Evolutionary conservation across 1,284 basidiomycete species (phyloP).

Genomic region (Macrocystidia cucumis): DNA sequence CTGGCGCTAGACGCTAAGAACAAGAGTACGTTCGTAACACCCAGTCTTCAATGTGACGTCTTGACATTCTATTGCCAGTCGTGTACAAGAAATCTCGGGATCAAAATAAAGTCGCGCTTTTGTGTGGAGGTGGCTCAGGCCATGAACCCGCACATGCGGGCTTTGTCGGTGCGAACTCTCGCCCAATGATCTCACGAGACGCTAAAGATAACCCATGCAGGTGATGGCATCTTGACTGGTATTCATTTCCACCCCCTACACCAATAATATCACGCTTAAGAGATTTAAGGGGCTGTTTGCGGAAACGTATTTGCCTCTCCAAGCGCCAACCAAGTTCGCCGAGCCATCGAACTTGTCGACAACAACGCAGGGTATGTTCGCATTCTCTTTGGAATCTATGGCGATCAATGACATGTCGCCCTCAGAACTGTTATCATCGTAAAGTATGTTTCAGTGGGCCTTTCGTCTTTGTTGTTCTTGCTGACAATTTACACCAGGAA

Average conservation of each 20-base stretch:
- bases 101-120: conserved; percentile 66
- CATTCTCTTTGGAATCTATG: conserved; percentile 2
- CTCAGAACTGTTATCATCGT: conserved; percentile 75
- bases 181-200: conserved; percentile 6
- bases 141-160: conserved; percentile 87
- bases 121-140: conserved; percentile 88
- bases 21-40: conserved; percentile 38
- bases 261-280: conserved; percentile 6
- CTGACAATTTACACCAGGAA: conserved; percentile 37
- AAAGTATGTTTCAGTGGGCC: conserved; percentile 42
- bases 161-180: conserved; percentile 52
- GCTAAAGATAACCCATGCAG: conserved; percentile 22
- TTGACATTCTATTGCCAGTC: conserved; percentile 30
- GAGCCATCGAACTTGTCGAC: conserved; percentile 73
- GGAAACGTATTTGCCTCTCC: conserved; percentile 89
- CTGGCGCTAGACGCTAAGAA: conserved; percentile 59
- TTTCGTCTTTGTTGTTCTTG: not conserved
- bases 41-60: not conserved
- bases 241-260: not conserved
- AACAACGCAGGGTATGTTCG: conserved; percentile 68
- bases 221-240: conserved; percentile 73
- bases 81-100: conserved; percentile 52
- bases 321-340: conserved; percentile 74
- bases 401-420: conserved; percentile 7
- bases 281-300: conserved; percentile 64